Evolutionary conservation across 192 early-diverging fungal genomes (phyloP).

Genomic region (Coemansia reversa): DNA sequence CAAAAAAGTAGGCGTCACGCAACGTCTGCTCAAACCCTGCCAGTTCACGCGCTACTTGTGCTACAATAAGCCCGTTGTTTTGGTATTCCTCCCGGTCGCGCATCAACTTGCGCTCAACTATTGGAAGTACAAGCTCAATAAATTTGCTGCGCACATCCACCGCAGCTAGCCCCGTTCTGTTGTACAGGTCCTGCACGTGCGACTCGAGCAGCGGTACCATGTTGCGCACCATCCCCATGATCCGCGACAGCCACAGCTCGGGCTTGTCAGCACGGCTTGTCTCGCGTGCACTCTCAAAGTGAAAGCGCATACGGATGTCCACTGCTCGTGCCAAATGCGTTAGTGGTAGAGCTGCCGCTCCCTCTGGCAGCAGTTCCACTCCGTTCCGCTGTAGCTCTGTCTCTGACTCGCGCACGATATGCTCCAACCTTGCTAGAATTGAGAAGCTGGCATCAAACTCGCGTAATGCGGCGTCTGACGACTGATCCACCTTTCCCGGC

Average conservation of each 20-base stretch:
- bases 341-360: constrained; percentile 49
- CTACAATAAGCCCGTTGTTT: constrained; percentile 58
- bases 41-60: constrained; percentile 66
- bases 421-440: constrained; percentile 30
- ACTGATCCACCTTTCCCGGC: constrained; percentile 40
- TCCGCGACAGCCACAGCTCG: constrained; percentile 74
- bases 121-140: constrained; percentile 57
- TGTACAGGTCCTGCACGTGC: constrained; percentile 63
- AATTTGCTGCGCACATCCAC: constrained; percentile 69
- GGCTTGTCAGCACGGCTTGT: constrained; percentile 79
- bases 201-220: constrained; percentile 65
- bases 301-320: constrained; percentile 66
- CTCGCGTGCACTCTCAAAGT: constrained; percentile 67
- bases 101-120: constrained; percentile 61
- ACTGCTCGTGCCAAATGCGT: constrained; percentile 59
- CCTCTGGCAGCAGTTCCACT: constrained; percentile 5
- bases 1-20: constrained; percentile 59
- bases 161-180: constrained; percentile 45
- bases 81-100: constrained; percentile 56
- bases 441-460: constrained; percentile 37
- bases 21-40: constrained; percentile 68
- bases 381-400: constrained; percentile 14
- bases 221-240: constrained; percentile 58
- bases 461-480: constrained; percentile 18
- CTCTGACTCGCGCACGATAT: constrained; percentile 16